These are phyloP conservation scores for Candida ipomoeae DNA, from an alignment of 805 yeast species.

Conservation along the genomic window DNA sequence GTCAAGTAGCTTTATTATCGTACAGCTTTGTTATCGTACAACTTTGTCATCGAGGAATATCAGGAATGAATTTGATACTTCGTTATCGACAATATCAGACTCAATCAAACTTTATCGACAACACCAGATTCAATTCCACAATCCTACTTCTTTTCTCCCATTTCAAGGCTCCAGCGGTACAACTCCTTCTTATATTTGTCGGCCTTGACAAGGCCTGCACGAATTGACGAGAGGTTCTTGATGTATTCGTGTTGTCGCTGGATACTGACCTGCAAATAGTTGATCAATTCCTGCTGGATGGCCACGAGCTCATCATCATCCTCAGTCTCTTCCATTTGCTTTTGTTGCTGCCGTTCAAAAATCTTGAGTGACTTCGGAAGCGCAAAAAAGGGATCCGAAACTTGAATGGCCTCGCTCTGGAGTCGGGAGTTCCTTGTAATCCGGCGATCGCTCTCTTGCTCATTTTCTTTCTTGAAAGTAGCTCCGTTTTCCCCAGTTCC, in stretches of 20 bases:
- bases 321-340: slow-evolving; percentile 20
- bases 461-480: slow-evolving; percentile 3
- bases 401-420: slow-evolving; percentile 56
- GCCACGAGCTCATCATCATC: slow-evolving; percentile 39
- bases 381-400: slow-evolving; percentile 46
- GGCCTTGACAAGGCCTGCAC: slow-evolving; percentile 75
- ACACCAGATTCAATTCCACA: neutral
- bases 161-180: slow-evolving; percentile 80
- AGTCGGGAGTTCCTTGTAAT: slow-evolving; percentile 11
- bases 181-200: slow-evolving; percentile 69
- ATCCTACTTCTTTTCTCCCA: slow-evolving; percentile 45
- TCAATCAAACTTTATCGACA: too few species aligned
- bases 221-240: slow-evolving; percentile 65
- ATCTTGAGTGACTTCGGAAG: slow-evolving; percentile 45
- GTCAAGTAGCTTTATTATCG: too few species aligned
- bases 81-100: too few species aligned
- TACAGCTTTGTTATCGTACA: too few species aligned
- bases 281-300: slow-evolving; percentile 53
- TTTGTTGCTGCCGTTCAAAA: slow-evolving; percentile 27
- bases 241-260: slow-evolving; percentile 73
- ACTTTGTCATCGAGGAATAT: too few species aligned
- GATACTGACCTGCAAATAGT: slow-evolving; percentile 41
- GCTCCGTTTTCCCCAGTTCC: slow-evolving; percentile 5
- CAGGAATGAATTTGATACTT: too few species aligned
- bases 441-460: slow-evolving; percentile 15